phyloP scores from a whole-genome alignment of 2,329 filamentous ascomycete species.

The Exophiala alcalophila region DNA sequence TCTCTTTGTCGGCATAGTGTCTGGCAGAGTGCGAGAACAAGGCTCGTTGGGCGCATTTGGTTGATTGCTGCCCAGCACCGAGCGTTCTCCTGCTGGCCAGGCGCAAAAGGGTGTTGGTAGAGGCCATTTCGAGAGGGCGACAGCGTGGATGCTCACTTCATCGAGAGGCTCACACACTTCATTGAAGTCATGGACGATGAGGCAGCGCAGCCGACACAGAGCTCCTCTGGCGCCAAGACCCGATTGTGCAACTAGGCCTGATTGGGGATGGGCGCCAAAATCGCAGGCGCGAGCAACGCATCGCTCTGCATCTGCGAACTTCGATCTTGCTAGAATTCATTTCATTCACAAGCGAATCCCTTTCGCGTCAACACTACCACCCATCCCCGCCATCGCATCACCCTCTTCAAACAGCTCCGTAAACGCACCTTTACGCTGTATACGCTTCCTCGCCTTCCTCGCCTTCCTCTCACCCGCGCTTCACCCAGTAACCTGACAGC shows the following conservation, averaged over 20 bases:
- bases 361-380: conserved; percentile 17
- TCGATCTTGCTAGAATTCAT: conserved; percentile 2
- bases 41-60: conserved; percentile 30
- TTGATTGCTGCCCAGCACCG: conserved; percentile 36
- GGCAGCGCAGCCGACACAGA: too few relatives aligned
- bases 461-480: not conserved
- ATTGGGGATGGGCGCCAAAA: too few relatives aligned
- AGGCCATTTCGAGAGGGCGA: conserved; percentile 37
- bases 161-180: not conserved
- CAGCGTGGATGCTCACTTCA: not conserved
- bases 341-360: too few relatives aligned
- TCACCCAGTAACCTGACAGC: too few relatives aligned
- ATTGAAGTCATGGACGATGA: too few relatives aligned
- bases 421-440: conserved; percentile 1
- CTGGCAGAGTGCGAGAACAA: conserved; percentile 36
- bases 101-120: conserved; percentile 45
- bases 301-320: conserved; percentile 5
- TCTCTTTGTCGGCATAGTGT: conserved; percentile 16
- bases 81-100: conserved; percentile 42
- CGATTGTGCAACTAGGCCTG: not conserved
- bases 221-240: conserved; percentile 1
- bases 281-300: too few relatives aligned
- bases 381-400: conserved; percentile 7
- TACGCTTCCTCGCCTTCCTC: conserved; percentile 6
- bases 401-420: not conserved